A percentile compares a stretch with the other conserved stretches of the same genome.
Evolutionary conservation across 805 yeast species (phyloP).

Genomic region (Pichia deserticola): DNA sequence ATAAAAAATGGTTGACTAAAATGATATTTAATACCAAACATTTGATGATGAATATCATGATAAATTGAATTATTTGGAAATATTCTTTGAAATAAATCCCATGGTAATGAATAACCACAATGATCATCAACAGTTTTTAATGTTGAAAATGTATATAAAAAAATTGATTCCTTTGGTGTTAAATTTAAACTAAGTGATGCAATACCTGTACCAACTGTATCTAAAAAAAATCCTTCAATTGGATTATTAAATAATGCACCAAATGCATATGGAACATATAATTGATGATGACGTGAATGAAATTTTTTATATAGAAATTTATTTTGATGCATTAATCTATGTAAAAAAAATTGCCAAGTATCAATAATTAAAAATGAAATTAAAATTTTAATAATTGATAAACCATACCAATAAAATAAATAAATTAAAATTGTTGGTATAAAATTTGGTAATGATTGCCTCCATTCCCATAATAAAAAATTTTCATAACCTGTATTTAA

Average conservation of each 20-base stretch:
- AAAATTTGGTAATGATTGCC: constrained; percentile 29
- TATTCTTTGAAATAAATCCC: constrained; percentile 78
- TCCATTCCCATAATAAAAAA: constrained; percentile 39
- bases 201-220: constrained; percentile 86
- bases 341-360: constrained; percentile 92
- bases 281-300: constrained; percentile 91
- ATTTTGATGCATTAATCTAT: constrained; percentile 81
- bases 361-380: constrained; percentile 73
- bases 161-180: constrained; percentile 67
- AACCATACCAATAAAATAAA: constrained; percentile 53
- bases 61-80: constrained; percentile 95
- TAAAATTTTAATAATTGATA: constrained; percentile 49
- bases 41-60: constrained; percentile 97
- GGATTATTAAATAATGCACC: constrained; percentile 96
- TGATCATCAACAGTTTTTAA: constrained; percentile 97
- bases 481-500: constrained; percentile 48
- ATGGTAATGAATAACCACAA: constrained; percentile 94
- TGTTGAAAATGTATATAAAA: constrained; percentile 81
- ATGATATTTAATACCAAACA: constrained; percentile 88
- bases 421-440: constrained; percentile 43
- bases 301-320: constrained; percentile 66
- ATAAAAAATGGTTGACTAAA: constrained; percentile 95
- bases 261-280: constrained; percentile 93
- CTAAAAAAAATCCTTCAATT: constrained; percentile 86
- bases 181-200: constrained; percentile 59